Percentiles rank a stretch among this genome's conserved stretches.
Evolutionary conservation across 257 asterid genomes (phyloP).

Genomic region (Nicotiana noctiflora): DNA sequence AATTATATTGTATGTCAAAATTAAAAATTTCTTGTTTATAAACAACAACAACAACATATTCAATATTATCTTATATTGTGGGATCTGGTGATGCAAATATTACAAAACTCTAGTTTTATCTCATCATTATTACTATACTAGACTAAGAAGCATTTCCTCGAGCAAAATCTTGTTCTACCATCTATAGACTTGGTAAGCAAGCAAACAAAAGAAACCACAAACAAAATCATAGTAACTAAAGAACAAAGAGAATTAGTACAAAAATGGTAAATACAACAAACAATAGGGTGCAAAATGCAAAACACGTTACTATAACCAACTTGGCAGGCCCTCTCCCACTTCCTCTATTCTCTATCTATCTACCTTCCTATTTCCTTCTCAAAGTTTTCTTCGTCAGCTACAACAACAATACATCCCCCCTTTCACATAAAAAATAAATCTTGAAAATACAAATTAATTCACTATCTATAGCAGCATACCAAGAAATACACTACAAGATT

Average conservation of each 20-base stretch:
- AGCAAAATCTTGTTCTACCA: too few species aligned
- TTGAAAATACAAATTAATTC: background rate
- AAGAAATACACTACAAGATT: background rate
- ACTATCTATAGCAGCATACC: background rate
- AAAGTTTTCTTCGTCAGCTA: slow-evolving; percentile 20
- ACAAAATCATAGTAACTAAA: background rate
- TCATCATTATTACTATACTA: too few species aligned
- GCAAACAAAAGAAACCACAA: background rate
- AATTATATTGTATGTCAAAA: background rate
- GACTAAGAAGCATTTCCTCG: too few species aligned
- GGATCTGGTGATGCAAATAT: too few species aligned
- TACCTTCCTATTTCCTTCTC: slow-evolving; percentile 18
- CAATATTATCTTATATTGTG: too few species aligned
- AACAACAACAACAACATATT: too few species aligned
- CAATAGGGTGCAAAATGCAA: background rate
- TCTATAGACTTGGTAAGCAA: background rate
- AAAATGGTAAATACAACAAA: background rate
- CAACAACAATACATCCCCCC: slow-evolving; percentile 12
- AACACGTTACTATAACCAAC: slow-evolving; percentile 2
- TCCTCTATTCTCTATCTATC: slow-evolving; percentile 14
- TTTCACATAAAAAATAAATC: background rate
- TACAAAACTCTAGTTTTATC: too few species aligned
- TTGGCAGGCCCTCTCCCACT: background rate
- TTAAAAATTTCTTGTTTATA: background rate
- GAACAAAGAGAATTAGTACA: background rate